Evolutionary conservation across 192 early-diverging fungal genomes (phyloP).

Genomic region (Jimgerdemannia lactiflua): DNA sequence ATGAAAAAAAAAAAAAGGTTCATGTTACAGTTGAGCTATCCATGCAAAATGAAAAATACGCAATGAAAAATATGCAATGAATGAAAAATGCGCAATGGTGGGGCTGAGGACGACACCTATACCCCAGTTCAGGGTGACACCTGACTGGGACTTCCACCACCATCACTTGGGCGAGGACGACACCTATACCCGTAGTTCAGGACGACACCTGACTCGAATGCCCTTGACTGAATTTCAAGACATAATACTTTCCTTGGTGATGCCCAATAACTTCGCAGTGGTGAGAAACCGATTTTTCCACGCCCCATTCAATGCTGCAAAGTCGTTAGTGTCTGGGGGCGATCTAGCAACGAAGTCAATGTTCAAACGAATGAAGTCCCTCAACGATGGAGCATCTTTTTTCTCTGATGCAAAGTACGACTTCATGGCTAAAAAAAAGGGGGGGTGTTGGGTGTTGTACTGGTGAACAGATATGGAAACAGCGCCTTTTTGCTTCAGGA

Average conservation of each 20-base stretch:
- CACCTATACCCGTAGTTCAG: neutral
- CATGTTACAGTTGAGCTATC: neutral
- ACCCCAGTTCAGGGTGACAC: neutral
- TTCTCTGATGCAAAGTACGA: slow-evolving; percentile 5
- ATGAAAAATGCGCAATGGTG: neutral
- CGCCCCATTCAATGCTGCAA: neutral
- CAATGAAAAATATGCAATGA: neutral
- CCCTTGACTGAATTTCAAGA: neutral
- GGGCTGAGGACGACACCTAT: slow-evolving; percentile 4
- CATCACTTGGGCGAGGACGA: neutral
- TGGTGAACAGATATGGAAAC: neutral
- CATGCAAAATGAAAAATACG: neutral
- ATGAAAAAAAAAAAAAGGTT: neutral
- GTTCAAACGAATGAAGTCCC: slow-evolving; percentile 6
- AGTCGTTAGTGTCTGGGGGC: neutral
- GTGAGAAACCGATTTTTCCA: neutral
- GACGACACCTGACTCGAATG: neutral
- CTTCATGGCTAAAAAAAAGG: neutral
- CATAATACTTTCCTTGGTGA: slow-evolving; percentile 1
- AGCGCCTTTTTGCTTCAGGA: slow-evolving; percentile 1
- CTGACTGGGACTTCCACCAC: neutral
- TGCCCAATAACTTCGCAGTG: slow-evolving; percentile 6
- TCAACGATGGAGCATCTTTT: slow-evolving; percentile 6
- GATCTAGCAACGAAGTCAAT: slow-evolving; percentile 5
- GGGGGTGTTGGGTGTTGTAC: neutral